Conservation (phyloP, 192 early-diverging fungal genomes). For the Coemansia sp. region DNA sequence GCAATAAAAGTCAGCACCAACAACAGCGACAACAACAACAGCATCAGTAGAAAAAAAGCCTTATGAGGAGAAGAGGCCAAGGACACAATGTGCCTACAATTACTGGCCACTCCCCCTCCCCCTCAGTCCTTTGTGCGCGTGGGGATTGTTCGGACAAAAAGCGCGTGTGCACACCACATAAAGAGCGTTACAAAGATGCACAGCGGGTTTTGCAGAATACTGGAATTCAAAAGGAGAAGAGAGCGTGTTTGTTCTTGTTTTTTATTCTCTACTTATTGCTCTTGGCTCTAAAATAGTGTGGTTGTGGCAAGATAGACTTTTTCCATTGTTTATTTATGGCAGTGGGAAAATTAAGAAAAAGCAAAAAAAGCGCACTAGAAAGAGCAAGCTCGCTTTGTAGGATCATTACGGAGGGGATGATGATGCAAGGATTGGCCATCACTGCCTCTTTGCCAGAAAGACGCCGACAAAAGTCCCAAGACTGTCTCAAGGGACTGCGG, state of each 20-base stretch:
- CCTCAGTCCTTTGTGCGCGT: background rate
- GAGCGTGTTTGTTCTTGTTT: background rate
- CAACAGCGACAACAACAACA: too few relatives aligned
- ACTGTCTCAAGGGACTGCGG: background rate
- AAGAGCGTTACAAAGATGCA: background rate
- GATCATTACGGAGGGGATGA: background rate
- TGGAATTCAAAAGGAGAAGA: background rate
- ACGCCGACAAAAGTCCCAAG: too few relatives aligned
- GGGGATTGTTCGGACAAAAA: background rate
- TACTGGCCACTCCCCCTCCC: background rate
- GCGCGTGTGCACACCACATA: background rate
- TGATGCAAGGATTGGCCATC: slow-evolving; percentile 5
- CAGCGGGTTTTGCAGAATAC: background rate
- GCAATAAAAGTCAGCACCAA: background rate
- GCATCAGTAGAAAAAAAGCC: background rate
- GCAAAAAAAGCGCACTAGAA: background rate
- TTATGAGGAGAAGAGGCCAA: background rate
- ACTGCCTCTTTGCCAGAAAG: slow-evolving; percentile 8
- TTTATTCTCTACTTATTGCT: too few relatives aligned
- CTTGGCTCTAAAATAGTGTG: background rate
- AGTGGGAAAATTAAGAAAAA: background rate
- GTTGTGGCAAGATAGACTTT: slow-evolving; percentile 1
- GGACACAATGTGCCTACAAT: slow-evolving; percentile 5
- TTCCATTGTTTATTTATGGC: slow-evolving; percentile 6
- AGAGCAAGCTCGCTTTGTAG: slow-evolving; percentile 8